Evolutionary conservation across 1,284 basidiomycete species (phyloP).

Genomic region (Fomitopsis schrenkii): DNA sequence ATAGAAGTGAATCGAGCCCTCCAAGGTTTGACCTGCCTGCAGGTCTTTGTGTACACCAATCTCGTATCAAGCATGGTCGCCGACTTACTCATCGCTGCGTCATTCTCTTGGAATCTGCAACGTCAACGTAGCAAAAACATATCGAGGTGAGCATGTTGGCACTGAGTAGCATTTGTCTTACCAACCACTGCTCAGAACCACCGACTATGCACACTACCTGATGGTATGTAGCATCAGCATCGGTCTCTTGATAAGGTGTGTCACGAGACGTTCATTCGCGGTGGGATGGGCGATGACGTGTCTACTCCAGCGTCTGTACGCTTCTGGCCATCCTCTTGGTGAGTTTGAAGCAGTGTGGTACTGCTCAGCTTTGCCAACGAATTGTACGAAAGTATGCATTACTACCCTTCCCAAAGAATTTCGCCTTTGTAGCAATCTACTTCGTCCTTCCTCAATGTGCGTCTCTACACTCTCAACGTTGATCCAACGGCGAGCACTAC

Average conservation of each 20-base stretch:
- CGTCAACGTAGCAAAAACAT: background rate
- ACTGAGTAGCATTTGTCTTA: background rate
- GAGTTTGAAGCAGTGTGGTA: background rate
- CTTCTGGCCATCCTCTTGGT: background rate
- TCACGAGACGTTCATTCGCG: background rate
- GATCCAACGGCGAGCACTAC: no score
- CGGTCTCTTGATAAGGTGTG: background rate
- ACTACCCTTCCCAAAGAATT: constrained; percentile 4
- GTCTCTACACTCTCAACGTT: no score
- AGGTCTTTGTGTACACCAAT: background rate
- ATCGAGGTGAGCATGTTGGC: background rate
- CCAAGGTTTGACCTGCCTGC: background rate
- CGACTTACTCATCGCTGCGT: background rate
- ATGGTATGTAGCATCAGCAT: background rate
- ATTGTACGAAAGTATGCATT: background rate
- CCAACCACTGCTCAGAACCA: background rate
- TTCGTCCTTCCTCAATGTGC: constrained; percentile 11
- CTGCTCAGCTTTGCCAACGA: background rate
- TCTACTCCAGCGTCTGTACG: background rate
- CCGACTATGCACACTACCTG: background rate
- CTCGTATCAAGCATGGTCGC: background rate
- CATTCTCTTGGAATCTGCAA: background rate
- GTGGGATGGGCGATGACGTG: background rate
- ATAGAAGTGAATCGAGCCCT: background rate
- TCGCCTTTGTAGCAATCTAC: constrained; percentile 11